Evolutionary conservation across 176 grass and related monocot species (phyloP), one percentile per base, ranked within the genome.

Genomic region (Poa pratensis): DNA sequence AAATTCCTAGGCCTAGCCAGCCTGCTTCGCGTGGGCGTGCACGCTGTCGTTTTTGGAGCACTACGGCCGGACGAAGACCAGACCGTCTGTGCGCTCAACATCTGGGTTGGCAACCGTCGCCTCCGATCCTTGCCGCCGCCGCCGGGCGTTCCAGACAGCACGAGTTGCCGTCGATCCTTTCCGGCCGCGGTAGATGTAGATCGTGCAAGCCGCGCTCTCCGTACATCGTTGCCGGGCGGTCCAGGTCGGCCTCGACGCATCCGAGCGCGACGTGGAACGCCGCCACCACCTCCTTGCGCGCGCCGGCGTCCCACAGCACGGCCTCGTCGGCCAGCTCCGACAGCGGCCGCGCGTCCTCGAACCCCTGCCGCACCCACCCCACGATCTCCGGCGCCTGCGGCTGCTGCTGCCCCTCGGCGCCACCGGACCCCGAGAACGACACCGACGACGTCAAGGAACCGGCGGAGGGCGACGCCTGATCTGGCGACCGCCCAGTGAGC

Each of bases 201-300:
- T n/a, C n/a, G n/a, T n/a, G n/a, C n/a, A n/a, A n/a, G n/a, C n/a
- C n/a, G n/a, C n/a, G n/a, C n/a, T n/a, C n/a, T n/a, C n/a, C n/a
- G n/a, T n/a, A n/a, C n/a, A n/a, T n/a, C n/a, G n/a, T n/a, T n/a
- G n/a, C n/a, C n/a, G n/a, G n/a, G n/a, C 87, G 80, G 45, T 95
- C 95, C 7, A 89, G 84, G 27, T 97, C 92, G 3, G 78, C 48
- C 80, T 97, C 95, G 11, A 93, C 88, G 79, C 95, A 97, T 3
- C 92, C 86, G 6, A 97, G 92, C 6, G 95, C 90, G 42, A 94
- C 71, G 55, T 97, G 95, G 91, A 97, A 95, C 45, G 86, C 91
- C 10, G 87, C 85, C 48, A 95, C 80, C 78, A 98, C 89, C 82
- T 98, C 90, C 73, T 93, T 93, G 87, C 94, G 89, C 13, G 93